Conservation (phyloP, 2,329 filamentous ascomycete species). For the Pseudogymnoascus sp. region DNA sequence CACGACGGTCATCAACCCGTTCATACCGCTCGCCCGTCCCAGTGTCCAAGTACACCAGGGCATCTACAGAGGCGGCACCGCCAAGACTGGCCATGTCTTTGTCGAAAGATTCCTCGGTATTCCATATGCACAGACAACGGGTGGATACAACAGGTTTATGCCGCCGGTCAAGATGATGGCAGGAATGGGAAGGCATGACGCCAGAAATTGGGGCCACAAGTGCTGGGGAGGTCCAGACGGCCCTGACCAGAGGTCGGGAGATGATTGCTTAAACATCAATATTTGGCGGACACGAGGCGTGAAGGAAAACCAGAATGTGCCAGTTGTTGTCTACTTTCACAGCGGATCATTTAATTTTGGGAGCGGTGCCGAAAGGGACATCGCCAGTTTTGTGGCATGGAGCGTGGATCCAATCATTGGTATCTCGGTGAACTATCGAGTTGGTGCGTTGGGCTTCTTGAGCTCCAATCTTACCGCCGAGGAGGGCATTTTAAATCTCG, state of each 20-base stretch:
- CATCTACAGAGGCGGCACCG: not conserved
- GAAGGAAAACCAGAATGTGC: slow-evolving; percentile 28
- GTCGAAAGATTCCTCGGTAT: slow-evolving; percentile 39
- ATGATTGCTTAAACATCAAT: slow-evolving; percentile 48
- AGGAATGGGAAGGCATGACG: not conserved
- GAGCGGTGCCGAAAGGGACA: slow-evolving; percentile 44
- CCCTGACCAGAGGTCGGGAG: slow-evolving; percentile 25
- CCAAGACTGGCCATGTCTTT: slow-evolving; percentile 19
- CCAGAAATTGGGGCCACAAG: not conserved
- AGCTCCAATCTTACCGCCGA: slow-evolving; percentile 44
- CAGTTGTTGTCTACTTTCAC: slow-evolving; percentile 54
- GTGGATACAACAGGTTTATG: slow-evolving; percentile 38
- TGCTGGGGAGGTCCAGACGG: not conserved
- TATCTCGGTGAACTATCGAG: slow-evolving; percentile 52
- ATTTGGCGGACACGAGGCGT: slow-evolving; percentile 33
- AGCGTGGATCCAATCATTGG: slow-evolving; percentile 42
- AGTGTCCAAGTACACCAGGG: slow-evolving; percentile 5
- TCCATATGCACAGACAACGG: slow-evolving; percentile 39
- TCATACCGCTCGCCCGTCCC: not conserved
- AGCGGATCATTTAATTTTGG: slow-evolving; percentile 56
- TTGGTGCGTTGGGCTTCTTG: slow-evolving; percentile 60
- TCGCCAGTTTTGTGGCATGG: slow-evolving; percentile 52
- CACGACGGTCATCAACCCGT: not conserved
- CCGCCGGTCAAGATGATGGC: slow-evolving; percentile 35
- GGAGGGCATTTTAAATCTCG: slow-evolving; percentile 53